Percentiles rank a stretch among this genome's conserved stretches.
Evolutionary conservation across 768 basidiomycete species (phyloP).

Genomic region (Boletus edulis): DNA sequence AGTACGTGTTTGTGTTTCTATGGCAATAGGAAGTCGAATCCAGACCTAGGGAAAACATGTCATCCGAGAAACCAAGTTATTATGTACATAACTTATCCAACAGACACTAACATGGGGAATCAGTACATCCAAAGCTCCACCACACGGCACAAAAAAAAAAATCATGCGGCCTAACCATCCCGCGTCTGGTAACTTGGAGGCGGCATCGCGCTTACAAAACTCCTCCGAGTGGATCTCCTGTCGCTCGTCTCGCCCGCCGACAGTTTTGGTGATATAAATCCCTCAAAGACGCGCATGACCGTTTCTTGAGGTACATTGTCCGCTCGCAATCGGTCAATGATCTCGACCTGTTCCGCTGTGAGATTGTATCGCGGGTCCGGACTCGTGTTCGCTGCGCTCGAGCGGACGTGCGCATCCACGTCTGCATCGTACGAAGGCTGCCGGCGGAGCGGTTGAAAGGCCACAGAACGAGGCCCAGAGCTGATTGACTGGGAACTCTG

Average conservation of each 20-base stretch:
- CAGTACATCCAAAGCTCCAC: too few species aligned
- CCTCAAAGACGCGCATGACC: conserved; percentile 15
- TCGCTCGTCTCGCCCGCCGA: neutral
- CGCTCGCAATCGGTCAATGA: conserved; percentile 9
- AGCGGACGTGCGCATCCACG: neutral
- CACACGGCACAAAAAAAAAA: neutral
- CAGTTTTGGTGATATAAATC: neutral
- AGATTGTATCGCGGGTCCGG: conserved; percentile 4
- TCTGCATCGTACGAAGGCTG: neutral
- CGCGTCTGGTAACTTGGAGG: conserved; percentile 23
- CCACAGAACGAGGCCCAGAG: neutral
- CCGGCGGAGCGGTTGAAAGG: conserved; percentile 4
- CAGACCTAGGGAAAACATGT: too few species aligned
- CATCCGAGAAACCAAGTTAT: neutral
- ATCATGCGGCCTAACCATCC: neutral
- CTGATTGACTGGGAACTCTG: neutral
- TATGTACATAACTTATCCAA: too few species aligned
- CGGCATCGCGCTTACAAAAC: conserved; percentile 2
- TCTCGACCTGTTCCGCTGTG: conserved; percentile 11
- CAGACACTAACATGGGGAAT: neutral
- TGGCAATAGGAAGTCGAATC: neutral
- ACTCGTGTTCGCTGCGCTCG: neutral
- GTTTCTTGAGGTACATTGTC: conserved; percentile 13
- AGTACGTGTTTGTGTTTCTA: neutral
- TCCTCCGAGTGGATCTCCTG: neutral